A percentile compares a stretch with the other conserved stretches of the same genome.
Conservation (phyloP, 768 basidiomycete species). For the Hygrocybe coccinea region DNA sequence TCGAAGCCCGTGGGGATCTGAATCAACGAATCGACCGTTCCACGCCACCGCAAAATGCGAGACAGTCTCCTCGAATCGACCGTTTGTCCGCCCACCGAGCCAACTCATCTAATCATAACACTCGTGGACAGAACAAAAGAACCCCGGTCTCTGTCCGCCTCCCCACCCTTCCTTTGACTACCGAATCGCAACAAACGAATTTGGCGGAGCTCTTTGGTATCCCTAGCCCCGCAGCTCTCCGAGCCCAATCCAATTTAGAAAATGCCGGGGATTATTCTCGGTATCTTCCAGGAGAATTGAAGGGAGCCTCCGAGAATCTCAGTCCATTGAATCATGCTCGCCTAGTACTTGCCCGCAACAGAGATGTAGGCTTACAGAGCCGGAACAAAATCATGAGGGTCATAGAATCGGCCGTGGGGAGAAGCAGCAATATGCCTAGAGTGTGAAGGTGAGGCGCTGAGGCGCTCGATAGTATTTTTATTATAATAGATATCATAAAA, state of each 20-base stretch:
- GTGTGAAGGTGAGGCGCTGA: not conserved
- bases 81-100: no score
- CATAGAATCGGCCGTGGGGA: constrained; percentile 22
- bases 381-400: constrained; percentile 39
- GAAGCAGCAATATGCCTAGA: not conserved
- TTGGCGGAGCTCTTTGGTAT: no score
- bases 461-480: no score
- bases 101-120: no score
- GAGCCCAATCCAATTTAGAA: constrained; percentile 20
- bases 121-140: no score
- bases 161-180: no score
- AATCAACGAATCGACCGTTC: no score
- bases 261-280: constrained; percentile 46
- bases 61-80: not conserved
- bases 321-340: constrained; percentile 42
- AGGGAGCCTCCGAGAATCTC: constrained; percentile 28
- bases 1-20: no score
- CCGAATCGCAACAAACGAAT: no score
- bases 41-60: not conserved
- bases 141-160: no score
- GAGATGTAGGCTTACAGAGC: constrained; percentile 36
- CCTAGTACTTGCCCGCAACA: constrained; percentile 40
- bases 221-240: not conserved
- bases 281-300: constrained; percentile 31
- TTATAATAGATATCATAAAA: not conserved